Percentiles rank a stretch among this genome's conserved stretches.
Evolutionary conservation across 352 stramenopile species (phyloP).

Genomic region (Plasmopara viticola): DNA sequence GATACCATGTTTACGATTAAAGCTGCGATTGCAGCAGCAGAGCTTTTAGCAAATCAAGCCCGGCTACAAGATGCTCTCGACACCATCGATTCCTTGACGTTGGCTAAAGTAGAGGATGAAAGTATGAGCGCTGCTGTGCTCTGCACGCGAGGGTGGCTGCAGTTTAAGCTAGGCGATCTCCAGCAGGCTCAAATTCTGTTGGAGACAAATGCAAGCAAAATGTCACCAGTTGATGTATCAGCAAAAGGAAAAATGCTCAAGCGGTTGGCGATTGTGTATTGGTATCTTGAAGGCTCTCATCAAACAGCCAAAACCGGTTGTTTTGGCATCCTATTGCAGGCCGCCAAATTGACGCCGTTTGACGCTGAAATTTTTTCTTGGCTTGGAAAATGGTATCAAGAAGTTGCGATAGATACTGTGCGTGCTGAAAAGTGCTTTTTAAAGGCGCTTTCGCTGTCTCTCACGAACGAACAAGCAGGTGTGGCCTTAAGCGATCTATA

Average conservation of each 20-base stretch:
- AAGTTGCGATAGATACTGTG: slow-evolving; percentile 48
- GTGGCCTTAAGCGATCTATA: slow-evolving; percentile 68
- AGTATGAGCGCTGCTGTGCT: slow-evolving; percentile 13
- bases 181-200: slow-evolving; percentile 34
- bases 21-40: slow-evolving; percentile 35
- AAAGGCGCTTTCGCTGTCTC: slow-evolving; percentile 63
- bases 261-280: slow-evolving; percentile 73
- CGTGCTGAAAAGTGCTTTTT: slow-evolving; percentile 83
- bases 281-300: slow-evolving; percentile 42
- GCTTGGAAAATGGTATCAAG: slow-evolving; percentile 74
- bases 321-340: slow-evolving; percentile 58
- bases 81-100: slow-evolving; percentile 22
- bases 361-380: slow-evolving; percentile 66
- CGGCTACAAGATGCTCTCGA: slow-evolving; percentile 28
- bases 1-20: slow-evolving; percentile 21
- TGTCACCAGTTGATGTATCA: slow-evolving; percentile 13
- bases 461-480: slow-evolving; percentile 48
- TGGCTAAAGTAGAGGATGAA: slow-evolving; percentile 17
- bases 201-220: slow-evolving; percentile 26
- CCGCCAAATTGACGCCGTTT: slow-evolving; percentile 60
- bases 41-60: slow-evolving; percentile 37
- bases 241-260: slow-evolving; percentile 44
- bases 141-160: slow-evolving; percentile 44
- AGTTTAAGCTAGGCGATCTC: slow-evolving; percentile 35
- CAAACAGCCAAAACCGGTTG: slow-evolving; percentile 54